These are phyloP conservation scores for Penicillium macrosclerotiorum DNA, from an alignment of 495 filamentous ascomycete species.

Conservation along the genomic window DNA sequence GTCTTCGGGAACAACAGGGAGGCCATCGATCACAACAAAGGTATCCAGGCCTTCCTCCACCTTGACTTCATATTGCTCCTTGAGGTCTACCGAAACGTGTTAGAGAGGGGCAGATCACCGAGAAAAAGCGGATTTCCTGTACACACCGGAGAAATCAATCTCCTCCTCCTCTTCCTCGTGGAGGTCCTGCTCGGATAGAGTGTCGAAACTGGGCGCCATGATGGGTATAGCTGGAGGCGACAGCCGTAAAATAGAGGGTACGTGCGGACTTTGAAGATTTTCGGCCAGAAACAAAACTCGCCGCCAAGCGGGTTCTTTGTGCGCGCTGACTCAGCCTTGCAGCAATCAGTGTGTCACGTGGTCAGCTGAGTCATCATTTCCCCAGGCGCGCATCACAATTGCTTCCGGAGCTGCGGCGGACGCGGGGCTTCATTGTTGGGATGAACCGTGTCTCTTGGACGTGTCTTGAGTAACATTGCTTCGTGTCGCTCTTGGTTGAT, in stretches of 20 bases:
- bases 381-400: conserved; percentile 10
- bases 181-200: conserved; percentile 74
- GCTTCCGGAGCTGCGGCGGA: conserved; percentile 9
- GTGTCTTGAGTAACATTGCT: background rate
- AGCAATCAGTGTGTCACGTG: background rate
- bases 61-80: conserved; percentile 90
- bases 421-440: conserved; percentile 4
- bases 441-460: no score
- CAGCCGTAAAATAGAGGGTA: conserved; percentile 20
- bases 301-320: conserved; percentile 36
- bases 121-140: conserved; percentile 12
- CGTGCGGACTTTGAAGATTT: conserved; percentile 31
- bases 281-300: conserved; percentile 43
- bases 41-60: conserved; percentile 93
- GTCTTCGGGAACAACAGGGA: conserved; percentile 79
- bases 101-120: conserved; percentile 31
- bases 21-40: conserved; percentile 92
- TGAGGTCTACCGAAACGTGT: conserved; percentile 61
- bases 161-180: conserved; percentile 87
- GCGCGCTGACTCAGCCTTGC: conserved; percentile 33
- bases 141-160: conserved; percentile 80
- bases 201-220: conserved; percentile 74
- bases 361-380: conserved; percentile 11
- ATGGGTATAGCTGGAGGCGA: conserved; percentile 31
- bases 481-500: background rate